Evolutionary conservation across 2,329 filamentous ascomycete genomes (phyloP).

Genomic region (Cercospora zeina): DNA sequence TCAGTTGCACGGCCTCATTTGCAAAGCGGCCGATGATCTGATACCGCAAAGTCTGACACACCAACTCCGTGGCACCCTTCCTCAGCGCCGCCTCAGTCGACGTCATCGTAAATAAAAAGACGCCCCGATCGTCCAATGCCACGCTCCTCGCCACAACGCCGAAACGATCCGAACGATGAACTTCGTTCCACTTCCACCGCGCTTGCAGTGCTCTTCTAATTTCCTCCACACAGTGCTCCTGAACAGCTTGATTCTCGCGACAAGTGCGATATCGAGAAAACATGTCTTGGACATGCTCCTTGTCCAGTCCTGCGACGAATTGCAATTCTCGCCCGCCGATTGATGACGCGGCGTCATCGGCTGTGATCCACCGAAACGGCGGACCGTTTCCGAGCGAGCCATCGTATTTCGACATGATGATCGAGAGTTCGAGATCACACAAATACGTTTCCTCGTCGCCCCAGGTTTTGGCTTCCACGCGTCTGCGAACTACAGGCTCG

Average conservation of each 20-base stretch:
- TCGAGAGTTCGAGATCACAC: constrained; percentile 16
- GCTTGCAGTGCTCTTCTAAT: not conserved
- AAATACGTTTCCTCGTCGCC: constrained; percentile 14
- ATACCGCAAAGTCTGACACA: constrained; percentile 1
- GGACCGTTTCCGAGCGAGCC: constrained; percentile 19
- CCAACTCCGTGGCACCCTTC: constrained; percentile 6
- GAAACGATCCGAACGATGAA: constrained; percentile 12
- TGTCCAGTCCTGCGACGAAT: constrained; percentile 14
- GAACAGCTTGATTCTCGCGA: constrained; percentile 13
- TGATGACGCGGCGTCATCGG: not conserved
- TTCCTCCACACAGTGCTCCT: constrained; percentile 15
- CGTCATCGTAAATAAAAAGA: constrained; percentile 16
- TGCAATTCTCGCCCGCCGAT: not conserved
- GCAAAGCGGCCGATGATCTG: constrained; percentile 16
- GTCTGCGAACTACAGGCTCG: constrained; percentile 13
- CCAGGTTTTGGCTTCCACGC: constrained; percentile 13
- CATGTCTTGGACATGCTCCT: constrained; percentile 13
- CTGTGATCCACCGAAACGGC: constrained; percentile 18
- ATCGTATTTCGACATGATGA: constrained; percentile 21
- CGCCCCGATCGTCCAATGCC: not conserved
- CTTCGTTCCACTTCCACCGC: constrained; percentile 11
- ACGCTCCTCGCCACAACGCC: constrained; percentile 10
- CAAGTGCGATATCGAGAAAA: constrained; percentile 14
- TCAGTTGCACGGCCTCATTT: constrained; percentile 16
- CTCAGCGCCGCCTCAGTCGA: constrained; percentile 8